Evolutionary conservation across 2,329 filamentous ascomycete genomes (phyloP).

Genomic region (Monosporascus ibericus): DNA sequence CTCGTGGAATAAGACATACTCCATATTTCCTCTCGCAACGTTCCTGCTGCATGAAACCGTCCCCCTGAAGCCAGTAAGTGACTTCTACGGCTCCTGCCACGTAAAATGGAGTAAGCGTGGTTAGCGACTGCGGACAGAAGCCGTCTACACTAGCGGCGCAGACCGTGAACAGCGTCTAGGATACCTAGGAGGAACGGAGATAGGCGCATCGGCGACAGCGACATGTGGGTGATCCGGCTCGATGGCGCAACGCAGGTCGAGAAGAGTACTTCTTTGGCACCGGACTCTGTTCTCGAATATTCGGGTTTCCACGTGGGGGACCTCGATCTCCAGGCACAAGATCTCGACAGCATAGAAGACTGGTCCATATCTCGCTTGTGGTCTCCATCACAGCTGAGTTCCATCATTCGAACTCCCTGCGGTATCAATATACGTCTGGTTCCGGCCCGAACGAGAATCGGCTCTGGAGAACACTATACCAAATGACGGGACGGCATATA

Average conservation of each 20-base stretch:
- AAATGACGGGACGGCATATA: no score
- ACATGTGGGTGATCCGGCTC: slow-evolving; percentile 6
- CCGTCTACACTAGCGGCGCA: neutral
- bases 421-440: no score
- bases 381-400: no score
- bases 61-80: neutral
- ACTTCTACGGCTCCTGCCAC: slow-evolving; percentile 1
- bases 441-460: no score
- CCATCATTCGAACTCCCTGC: no score
- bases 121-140: slow-evolving; percentile 3
- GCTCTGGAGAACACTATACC: no score
- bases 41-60: slow-evolving; percentile 6
- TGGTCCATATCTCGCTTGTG: no score
- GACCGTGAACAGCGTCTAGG: slow-evolving; percentile 1
- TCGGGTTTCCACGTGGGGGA: no score
- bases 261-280: no score
- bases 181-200: neutral
- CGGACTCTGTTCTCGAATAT: no score
- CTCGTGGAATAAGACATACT: slow-evolving; percentile 8
- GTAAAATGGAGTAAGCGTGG: slow-evolving; percentile 1
- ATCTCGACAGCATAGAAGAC: no score
- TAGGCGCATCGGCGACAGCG: slow-evolving; percentile 4
- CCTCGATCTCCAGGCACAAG: no score
- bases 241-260: neutral
- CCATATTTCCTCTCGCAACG: slow-evolving; percentile 6